Percentiles rank a stretch among this genome's conserved stretches.
phyloP scores from a whole-genome alignment of 345 rosid species.

The Xanthoceras sorbifolium region DNA sequence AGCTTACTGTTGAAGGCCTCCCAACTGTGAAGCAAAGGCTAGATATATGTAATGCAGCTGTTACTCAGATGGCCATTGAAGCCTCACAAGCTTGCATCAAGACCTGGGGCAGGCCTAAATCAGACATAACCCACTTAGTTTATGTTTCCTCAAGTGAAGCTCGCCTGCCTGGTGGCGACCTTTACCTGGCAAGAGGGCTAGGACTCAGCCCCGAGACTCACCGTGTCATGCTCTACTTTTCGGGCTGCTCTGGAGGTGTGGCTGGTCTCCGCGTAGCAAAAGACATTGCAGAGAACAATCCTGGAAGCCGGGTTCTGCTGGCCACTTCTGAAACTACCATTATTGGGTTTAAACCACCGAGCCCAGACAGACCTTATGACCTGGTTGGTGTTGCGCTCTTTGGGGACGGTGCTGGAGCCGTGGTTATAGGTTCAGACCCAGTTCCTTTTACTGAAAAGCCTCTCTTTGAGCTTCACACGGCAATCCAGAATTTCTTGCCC shows the following conservation, averaged over 20 bases:
- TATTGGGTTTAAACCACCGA: conserved; percentile 93
- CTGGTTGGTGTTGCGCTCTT: conserved; percentile 95
- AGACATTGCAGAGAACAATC: conserved; percentile 94
- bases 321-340: conserved; percentile 94
- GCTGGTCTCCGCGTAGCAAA: conserved; percentile 92
- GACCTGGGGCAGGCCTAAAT: conserved; percentile 73
- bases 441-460: conserved; percentile 53
- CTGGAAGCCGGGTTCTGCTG: conserved; percentile 80
- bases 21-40: conserved; percentile 86
- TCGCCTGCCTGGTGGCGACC: conserved; percentile 89
- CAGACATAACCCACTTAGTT: conserved; percentile 88
- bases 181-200: conserved; percentile 80
- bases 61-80: conserved; percentile 85
- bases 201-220: conserved; percentile 77
- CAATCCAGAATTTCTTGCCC: conserved; percentile 82
- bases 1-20: conserved; percentile 74
- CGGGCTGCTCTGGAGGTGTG: conserved; percentile 95
- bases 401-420: conserved; percentile 93
- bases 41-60: conserved; percentile 79
- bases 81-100: conserved; percentile 79
- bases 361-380: conserved; percentile 81
- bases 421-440: conserved; percentile 81
- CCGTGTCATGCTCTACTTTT: conserved; percentile 82
- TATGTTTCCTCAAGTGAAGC: conserved; percentile 98
- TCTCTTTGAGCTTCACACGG: conserved; percentile 85